These are phyloP conservation scores for Paraconiothyrium brasiliense DNA, from an alignment of 2,329 filamentous ascomycete genomes.

Conservation along the genomic window DNA sequence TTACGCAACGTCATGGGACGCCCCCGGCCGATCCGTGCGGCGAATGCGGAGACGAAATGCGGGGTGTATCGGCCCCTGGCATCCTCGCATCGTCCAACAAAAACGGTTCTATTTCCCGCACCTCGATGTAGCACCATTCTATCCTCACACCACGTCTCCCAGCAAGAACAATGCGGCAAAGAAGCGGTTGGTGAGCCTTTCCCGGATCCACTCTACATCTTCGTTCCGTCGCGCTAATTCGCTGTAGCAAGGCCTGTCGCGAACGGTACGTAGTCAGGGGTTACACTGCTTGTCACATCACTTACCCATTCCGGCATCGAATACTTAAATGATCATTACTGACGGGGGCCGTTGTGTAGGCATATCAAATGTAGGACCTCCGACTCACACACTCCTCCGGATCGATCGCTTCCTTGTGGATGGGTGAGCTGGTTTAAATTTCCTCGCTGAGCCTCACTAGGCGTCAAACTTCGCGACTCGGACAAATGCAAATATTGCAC, in stretches of 20 bases:
- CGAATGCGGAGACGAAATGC: slow-evolving; percentile 10
- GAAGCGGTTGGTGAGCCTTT: slow-evolving; percentile 38
- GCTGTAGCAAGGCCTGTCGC: slow-evolving; percentile 38
- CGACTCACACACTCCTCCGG: not conserved
- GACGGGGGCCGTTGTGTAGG: not conserved
- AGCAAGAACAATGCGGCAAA: slow-evolving; percentile 34
- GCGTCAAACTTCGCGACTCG: slow-evolving; percentile 39
- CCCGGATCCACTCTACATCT: slow-evolving; percentile 11
- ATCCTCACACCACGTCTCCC: slow-evolving; percentile 8
- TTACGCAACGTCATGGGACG: not conserved
- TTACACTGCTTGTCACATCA: not conserved
- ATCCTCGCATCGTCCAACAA: slow-evolving; percentile 2
- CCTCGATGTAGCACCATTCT: slow-evolving; percentile 10
- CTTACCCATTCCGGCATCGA: not conserved
- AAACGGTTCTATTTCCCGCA: slow-evolving; percentile 15
- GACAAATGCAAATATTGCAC: slow-evolving; percentile 43
- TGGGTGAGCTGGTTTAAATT: slow-evolving; percentile 4
- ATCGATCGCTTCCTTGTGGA: not conserved
- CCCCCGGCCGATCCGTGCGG: not conserved
- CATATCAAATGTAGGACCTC: slow-evolving; percentile 41
- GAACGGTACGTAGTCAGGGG: slow-evolving; percentile 26
- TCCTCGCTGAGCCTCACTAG: slow-evolving; percentile 27
- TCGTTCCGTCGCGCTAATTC: slow-evolving; percentile 24
- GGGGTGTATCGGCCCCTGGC: not conserved
- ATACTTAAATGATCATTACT: not conserved